Base-by-base conservation (phyloP, 805 yeast species). In the Blastobotrys muscicola region DNA sequence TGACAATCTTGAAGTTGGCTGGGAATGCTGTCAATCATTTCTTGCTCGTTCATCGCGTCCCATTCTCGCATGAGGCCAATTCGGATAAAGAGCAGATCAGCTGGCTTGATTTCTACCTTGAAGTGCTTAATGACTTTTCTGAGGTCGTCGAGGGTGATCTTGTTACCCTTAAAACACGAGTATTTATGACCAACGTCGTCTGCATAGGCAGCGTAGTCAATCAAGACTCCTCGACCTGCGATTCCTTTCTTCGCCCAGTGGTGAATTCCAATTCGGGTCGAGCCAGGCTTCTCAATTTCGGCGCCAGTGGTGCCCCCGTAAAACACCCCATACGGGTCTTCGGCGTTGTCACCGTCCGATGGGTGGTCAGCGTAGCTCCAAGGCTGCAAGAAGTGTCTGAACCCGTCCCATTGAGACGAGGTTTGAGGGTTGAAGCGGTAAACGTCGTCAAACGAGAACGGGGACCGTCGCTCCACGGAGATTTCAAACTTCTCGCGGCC, bases 321-420 rank as follows among this genome's bases (percentile, higher is more conserved):
- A 55, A 56, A 54, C 29, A 44, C 38, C 3, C 41, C 43, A 26
- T 41, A 42, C 29, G 48, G 51, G 14, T 46, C 47, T 26, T 46
- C 41, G n/a, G n/a, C n/a, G 7, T 32, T 32, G 5, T 29, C 48
- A 3, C 12, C 34, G 11, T 36, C 44, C 4, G 26, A 11, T 9
- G 23, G 12, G n/a, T 29, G 26, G 12, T 35, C 34, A 29, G 11
- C 12, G n/a, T n/a, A n/a, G 38, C 49, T 47, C 20, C 45, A 43
- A 10, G 49, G 52, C 36, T 57, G 61, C 8, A 51, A 45, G 45
- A 52, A 55, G 41, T 60, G 65, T 10, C 63, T 48, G 38, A 60
- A 50, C 8, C 65, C 65, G 41, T 60, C 65, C 63, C 64, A 60
- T 47, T 60, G 65, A 11, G 61, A 56, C 20, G 60, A 52, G 16